These are phyloP conservation scores for Mortierella claussenii DNA, from an alignment of 192 early-diverging fungal genomes.

Conservation along the genomic window DNA sequence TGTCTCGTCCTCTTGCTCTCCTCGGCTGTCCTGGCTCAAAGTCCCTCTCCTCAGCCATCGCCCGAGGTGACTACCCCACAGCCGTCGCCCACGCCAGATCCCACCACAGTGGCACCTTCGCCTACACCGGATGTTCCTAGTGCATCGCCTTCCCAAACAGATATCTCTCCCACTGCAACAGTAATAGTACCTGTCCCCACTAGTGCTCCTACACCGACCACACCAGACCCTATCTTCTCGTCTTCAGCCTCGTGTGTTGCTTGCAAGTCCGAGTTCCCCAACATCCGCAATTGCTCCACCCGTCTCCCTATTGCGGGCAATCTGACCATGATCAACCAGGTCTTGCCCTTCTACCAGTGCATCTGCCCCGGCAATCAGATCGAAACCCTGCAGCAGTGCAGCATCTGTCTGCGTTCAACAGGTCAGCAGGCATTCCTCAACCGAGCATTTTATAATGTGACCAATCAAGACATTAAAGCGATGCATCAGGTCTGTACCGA, in stretches of 20 bases:
- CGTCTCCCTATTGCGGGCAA: conserved; percentile 24
- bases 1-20: no score
- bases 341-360: conserved; percentile 39
- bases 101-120: neutral
- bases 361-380: conserved; percentile 21
- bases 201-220: neutral
- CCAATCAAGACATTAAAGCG: conserved; percentile 29
- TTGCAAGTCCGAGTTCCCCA: conserved; percentile 14
- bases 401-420: conserved; percentile 29
- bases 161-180: neutral
- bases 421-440: conserved; percentile 19
- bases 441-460: conserved; percentile 26
- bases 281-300: conserved; percentile 8
- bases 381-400: conserved; percentile 23
- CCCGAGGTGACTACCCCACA: no score
- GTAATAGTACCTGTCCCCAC: neutral
- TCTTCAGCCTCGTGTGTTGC: conserved; percentile 11
- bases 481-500: conserved; percentile 29
- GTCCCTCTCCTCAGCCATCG: no score
- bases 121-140: neutral
- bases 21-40: no score
- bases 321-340: conserved; percentile 37
- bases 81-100: no score
- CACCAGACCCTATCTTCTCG: conserved; percentile 31
- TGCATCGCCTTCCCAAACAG: neutral